These are phyloP conservation scores for Amanita inopinata DNA, from an alignment of 768 basidiomycete genomes.

Conservation along the genomic window DNA sequence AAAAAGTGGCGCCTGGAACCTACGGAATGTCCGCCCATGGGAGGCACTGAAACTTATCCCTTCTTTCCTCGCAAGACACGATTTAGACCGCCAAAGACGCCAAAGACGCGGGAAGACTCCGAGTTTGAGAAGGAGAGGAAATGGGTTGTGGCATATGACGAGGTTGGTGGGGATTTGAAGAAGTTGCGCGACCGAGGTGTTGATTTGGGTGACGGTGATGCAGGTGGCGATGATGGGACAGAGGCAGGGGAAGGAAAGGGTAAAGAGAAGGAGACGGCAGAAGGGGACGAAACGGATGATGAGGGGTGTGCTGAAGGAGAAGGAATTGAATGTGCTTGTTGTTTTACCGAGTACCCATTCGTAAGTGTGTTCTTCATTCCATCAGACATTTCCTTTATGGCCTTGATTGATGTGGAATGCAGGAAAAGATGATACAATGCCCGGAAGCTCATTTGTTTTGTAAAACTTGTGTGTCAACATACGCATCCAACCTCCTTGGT, in stretches of 20 bases:
- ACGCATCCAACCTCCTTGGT: constrained; percentile 60
- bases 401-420: background rate
- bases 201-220: constrained; percentile 11
- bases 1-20: constrained; percentile 18
- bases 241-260: constrained; percentile 19
- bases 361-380: constrained; percentile 31
- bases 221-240: constrained; percentile 18
- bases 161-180: constrained; percentile 31
- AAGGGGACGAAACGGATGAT: constrained; percentile 32
- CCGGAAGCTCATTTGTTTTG: constrained; percentile 88
- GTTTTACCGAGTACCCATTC: constrained; percentile 64
- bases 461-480: constrained; percentile 53
- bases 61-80: constrained; percentile 19
- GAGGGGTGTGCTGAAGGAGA: constrained; percentile 29
- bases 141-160: constrained; percentile 38
- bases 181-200: constrained; percentile 34
- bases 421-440: constrained; percentile 86
- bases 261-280: constrained; percentile 18
- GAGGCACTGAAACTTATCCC: constrained; percentile 22
- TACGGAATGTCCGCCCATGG: constrained; percentile 21
- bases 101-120: constrained; percentile 23
- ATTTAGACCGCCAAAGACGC: constrained; percentile 31
- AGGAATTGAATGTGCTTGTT: constrained; percentile 84
- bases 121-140: constrained; percentile 37
- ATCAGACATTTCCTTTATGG: constrained; percentile 3